A percentile compares a stretch with the other conserved stretches of the same genome.
phyloP scores from a whole-genome alignment of 1,284 basidiomycete species.

The Butyriboletus appendiculatus region DNA sequence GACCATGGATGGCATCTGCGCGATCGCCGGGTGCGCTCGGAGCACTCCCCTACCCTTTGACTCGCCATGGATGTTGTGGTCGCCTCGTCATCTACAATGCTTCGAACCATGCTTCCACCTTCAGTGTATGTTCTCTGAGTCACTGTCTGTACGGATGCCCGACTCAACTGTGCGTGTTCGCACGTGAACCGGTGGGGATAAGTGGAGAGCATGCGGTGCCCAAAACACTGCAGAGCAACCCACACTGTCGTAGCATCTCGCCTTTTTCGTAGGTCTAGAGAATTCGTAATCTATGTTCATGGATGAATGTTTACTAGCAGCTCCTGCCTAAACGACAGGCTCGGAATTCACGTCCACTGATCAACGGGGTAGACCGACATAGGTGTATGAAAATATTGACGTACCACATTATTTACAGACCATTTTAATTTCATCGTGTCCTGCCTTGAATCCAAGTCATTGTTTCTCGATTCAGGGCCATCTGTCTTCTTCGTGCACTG shows the following conservation, averaged over 20 bases:
- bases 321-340: neutral
- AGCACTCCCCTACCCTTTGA: neutral
- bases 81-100: neutral
- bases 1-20: neutral
- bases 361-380: neutral
- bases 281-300: neutral
- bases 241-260: too few species aligned
- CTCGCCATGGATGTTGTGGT: neutral
- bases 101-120: neutral
- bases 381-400: neutral
- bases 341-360: neutral
- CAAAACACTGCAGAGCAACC: too few species aligned
- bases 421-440: neutral
- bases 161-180: too few species aligned
- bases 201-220: too few species aligned
- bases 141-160: too few species aligned
- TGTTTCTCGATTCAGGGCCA: neutral
- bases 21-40: neutral
- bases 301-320: too few species aligned
- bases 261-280: neutral
- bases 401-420: too few species aligned
- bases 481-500: neutral
- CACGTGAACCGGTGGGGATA: too few species aligned
- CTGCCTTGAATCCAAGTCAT: neutral
- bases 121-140: neutral